Conservation (phyloP, 345 rosid genomes). For the Eutrema japonicum region DNA sequence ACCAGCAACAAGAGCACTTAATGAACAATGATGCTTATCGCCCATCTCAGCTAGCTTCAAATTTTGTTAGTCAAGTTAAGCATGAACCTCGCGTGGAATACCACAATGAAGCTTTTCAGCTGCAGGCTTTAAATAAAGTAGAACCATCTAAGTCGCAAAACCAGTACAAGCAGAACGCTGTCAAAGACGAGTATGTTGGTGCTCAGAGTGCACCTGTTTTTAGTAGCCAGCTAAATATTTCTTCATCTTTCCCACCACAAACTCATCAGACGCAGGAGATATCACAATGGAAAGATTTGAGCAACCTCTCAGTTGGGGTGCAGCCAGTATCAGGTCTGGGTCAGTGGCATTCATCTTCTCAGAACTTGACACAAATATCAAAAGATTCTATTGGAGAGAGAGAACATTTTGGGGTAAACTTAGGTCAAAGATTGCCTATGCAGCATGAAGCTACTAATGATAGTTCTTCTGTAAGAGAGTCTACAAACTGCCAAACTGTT, state of each 20-base stretch:
- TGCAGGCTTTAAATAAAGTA: slow-evolving; percentile 58
- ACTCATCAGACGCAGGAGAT: slow-evolving; percentile 67
- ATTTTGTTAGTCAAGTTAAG: slow-evolving; percentile 62
- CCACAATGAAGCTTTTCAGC: slow-evolving; percentile 53
- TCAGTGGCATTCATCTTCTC: slow-evolving; percentile 66
- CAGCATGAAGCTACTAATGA: slow-evolving; percentile 70
- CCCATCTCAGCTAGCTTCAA: slow-evolving; percentile 59
- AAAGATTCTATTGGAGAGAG: slow-evolving; percentile 54
- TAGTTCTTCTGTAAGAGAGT: slow-evolving; percentile 59
- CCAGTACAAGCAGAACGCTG: slow-evolving; percentile 61
- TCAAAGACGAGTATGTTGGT: slow-evolving; percentile 53
- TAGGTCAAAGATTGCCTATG: slow-evolving; percentile 58
- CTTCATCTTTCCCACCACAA: slow-evolving; percentile 52
- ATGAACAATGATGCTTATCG: slow-evolving; percentile 57
- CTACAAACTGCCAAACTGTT: slow-evolving; percentile 47
- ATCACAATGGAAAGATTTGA: slow-evolving; percentile 58
- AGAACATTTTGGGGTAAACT: slow-evolving; percentile 63
- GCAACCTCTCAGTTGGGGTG: slow-evolving; percentile 53
- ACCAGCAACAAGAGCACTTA: slow-evolving; percentile 61
- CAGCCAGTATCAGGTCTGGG: slow-evolving; percentile 57
- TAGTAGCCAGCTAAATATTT: slow-evolving; percentile 50
- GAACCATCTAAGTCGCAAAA: slow-evolving; percentile 62
- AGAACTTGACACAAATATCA: slow-evolving; percentile 51
- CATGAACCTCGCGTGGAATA: slow-evolving; percentile 65
- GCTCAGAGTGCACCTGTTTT: slow-evolving; percentile 49